Conservation (phyloP, 495 filamentous ascomycete species). For the Penicillium simplicissimum region DNA sequence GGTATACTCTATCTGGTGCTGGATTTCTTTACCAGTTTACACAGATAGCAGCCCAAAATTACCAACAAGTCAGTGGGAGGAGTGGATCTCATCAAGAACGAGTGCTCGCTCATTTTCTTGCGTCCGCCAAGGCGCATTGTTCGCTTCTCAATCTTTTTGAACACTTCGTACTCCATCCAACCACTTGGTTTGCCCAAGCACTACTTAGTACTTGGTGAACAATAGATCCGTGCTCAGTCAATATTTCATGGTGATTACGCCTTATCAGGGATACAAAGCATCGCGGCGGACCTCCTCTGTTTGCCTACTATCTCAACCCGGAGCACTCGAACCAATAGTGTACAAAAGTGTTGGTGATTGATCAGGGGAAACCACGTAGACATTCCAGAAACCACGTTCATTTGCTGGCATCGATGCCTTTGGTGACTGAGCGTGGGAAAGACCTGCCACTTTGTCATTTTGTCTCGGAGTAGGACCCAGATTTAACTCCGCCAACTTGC, state of each 20-base stretch:
- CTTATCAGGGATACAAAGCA: too few relatives aligned
- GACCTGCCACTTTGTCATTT: not conserved
- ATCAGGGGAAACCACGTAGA: too few relatives aligned
- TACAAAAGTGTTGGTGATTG: too few relatives aligned
- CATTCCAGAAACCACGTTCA: not conserved
- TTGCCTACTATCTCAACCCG: too few relatives aligned
- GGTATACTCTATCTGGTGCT: not conserved
- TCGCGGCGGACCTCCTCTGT: too few relatives aligned
- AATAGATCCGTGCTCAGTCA: not conserved
- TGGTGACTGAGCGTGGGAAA: not conserved
- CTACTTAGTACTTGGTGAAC: not conserved
- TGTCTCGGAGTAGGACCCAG: constrained; percentile 11
- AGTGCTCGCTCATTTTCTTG: not conserved
- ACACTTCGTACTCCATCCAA: not conserved
- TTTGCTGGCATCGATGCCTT: not conserved
- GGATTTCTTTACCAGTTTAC: not conserved
- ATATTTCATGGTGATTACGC: too few relatives aligned
- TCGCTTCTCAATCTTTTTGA: not conserved
- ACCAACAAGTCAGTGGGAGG: not conserved
- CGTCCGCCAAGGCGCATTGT: not conserved
- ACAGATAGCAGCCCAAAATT: not conserved
- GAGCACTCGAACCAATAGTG: too few relatives aligned
- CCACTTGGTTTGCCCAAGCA: not conserved
- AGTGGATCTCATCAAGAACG: not conserved
- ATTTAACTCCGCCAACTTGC: not conserved